phyloP scores from a whole-genome alignment of 2,329 filamentous ascomycete species.

The Colletotrichum melonis region DNA sequence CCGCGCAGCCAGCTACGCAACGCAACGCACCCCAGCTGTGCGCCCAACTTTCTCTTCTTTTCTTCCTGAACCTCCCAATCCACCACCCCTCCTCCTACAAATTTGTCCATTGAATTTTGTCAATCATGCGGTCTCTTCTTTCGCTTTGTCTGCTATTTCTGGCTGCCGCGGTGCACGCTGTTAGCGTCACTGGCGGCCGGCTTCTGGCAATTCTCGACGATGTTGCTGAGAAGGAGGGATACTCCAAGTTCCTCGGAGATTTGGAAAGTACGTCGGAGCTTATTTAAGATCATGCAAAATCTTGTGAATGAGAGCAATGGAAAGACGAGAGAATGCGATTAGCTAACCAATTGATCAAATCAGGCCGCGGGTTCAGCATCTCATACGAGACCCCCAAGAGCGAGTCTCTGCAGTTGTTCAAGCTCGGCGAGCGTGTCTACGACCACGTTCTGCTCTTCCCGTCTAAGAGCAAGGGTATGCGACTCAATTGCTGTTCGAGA shows the following conservation, averaged over 20 bases:
- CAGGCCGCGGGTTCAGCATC: slow-evolving; percentile 86
- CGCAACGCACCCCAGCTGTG: slow-evolving; percentile 37
- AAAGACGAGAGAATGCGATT: slow-evolving; percentile 22
- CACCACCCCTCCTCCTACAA: background rate
- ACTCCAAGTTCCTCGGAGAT: slow-evolving; percentile 84
- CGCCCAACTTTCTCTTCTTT: slow-evolving; percentile 37
- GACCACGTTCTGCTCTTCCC: slow-evolving; percentile 93
- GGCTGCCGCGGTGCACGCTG: slow-evolving; percentile 75
- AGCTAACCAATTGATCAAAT: slow-evolving; percentile 38
- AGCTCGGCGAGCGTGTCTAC: slow-evolving; percentile 87
- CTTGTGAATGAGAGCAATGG: slow-evolving; percentile 2
- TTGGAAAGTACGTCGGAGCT: slow-evolving; percentile 67
- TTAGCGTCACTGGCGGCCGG: slow-evolving; percentile 85
- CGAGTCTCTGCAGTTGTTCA: slow-evolving; percentile 81
- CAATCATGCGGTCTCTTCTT: slow-evolving; percentile 79
- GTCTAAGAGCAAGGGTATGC: slow-evolving; percentile 85
- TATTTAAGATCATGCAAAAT: background rate
- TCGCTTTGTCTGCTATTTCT: slow-evolving; percentile 77
- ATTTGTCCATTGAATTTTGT: slow-evolving; percentile 33
- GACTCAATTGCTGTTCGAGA: too few relatives aligned
- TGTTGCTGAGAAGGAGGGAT: slow-evolving; percentile 80
- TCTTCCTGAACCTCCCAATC: slow-evolving; percentile 5
- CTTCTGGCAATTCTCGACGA: slow-evolving; percentile 91
- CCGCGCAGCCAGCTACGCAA: slow-evolving; percentile 30
- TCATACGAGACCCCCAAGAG: slow-evolving; percentile 87